Conservation (phyloP, 2,329 filamentous ascomycete species). For the Fusarium metavorans region DNA sequence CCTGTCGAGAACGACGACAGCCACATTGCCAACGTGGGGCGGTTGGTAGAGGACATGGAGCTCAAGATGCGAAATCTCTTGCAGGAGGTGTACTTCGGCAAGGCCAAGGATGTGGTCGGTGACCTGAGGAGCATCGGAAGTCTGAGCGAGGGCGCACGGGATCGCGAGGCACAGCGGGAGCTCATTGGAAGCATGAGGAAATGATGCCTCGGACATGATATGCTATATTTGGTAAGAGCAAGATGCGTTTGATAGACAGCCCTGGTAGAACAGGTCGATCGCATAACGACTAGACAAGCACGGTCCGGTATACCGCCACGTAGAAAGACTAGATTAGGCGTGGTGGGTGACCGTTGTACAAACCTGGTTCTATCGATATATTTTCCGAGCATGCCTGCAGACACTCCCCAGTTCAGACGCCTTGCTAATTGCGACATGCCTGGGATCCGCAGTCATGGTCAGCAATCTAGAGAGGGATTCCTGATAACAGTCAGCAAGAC, state of each 20-base stretch:
- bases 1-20: conserved; percentile 89
- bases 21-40: conserved; percentile 95
- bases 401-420: neutral
- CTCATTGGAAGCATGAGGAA: conserved; percentile 77
- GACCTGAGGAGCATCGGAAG: conserved; percentile 89
- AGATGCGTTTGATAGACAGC: conserved; percentile 28
- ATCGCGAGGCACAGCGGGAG: conserved; percentile 87
- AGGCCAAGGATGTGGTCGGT: conserved; percentile 98
- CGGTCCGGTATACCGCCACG: neutral
- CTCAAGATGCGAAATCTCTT: conserved; percentile 98
- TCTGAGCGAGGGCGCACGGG: conserved; percentile 85
- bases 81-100: conserved; percentile 99
- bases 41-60: conserved; percentile 98
- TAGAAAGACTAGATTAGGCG: conserved; percentile 17
- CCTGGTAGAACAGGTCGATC: conserved; percentile 5
- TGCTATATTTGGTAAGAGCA: conserved; percentile 19
- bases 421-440: neutral
- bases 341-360: neutral
- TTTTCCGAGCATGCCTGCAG: neutral
- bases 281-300: neutral
- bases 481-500: neutral
- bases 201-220: conserved; percentile 34
- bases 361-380: conserved; percentile 1
- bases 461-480: neutral
- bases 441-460: neutral